Evolutionary conservation across 176 grass and related monocot species (phyloP), one percentile per base, ranked within the genome.

Genomic region (Chrysopogon serrulatus): DNA sequence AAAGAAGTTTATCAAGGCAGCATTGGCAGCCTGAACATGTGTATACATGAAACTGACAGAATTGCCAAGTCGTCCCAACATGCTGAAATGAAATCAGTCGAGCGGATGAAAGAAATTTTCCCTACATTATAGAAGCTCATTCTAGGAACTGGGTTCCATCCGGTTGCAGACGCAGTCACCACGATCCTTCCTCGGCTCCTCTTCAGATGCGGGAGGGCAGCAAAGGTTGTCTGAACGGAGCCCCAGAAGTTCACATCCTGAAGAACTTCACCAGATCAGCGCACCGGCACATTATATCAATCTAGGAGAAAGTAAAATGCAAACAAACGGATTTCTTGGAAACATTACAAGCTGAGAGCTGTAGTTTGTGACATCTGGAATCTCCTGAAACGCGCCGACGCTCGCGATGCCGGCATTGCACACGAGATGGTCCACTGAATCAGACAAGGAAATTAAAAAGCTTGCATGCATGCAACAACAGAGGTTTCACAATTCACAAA

Each of bases 221-320:
- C 87, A 21, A 70, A 93, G 34, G 91, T 93, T 1, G 94, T 76
- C 16, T 93, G 87, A 41, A 96, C 84, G 2, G 88, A 82, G 4
- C 94, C 94, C 94, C 91, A 96, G 34, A 96, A 96, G 23, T 96
- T 96, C 0, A 96, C 81, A 57, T 96, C 91, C 94, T 93, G 80
- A 19, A 79, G 51, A 11, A 14, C 31, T 4, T 73, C 28, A 15
- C 65, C 42, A 72, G n/a, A 30, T 57, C 41, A 49, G 10, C 23
- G 5, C 8, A 34, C 33, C 47, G 6, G 48, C 15, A 0, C 48
- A 51, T 49, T n/a, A n/a, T n/a, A n/a, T n/a, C n/a, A n/a, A n/a
- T n/a, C n/a, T n/a, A n/a, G n/a, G n/a, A n/a, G 2, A 49, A 49
- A 21, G 2, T 21, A 49, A 49, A 21, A 19, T n/a, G 18, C 18